These are phyloP conservation scores for Iris pallida DNA, from an alignment of 116 monocot genomes.

Conservation along the genomic window DNA sequence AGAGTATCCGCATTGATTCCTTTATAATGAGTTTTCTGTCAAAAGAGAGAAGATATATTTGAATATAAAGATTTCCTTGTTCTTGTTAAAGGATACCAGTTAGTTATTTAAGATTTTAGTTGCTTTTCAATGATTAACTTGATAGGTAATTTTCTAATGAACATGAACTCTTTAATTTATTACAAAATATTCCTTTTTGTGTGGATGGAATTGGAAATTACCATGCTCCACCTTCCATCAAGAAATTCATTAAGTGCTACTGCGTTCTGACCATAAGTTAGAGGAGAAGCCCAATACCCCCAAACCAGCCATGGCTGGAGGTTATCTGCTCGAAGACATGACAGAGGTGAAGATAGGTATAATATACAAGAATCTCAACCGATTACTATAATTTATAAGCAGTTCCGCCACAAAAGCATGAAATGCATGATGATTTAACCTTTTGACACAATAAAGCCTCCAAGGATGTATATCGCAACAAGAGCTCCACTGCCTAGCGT, in stretches of 20 bases:
- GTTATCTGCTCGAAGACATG: conserved; percentile 27
- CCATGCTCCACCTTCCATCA: conserved; percentile 67
- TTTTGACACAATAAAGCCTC: conserved; percentile 75
- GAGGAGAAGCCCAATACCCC: conserved; percentile 70
- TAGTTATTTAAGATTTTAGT: no score
- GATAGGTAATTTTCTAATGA: no score
- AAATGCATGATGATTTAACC: conserved; percentile 27
- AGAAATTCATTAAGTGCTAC: conserved; percentile 77
- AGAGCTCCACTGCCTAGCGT: conserved; percentile 37
- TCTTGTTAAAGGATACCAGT: no score
- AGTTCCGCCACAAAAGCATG: no score
- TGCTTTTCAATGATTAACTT: no score
- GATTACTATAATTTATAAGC: no score
- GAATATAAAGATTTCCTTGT: no score
- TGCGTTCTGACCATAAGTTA: conserved; percentile 75
- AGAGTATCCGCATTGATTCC: conserved; percentile 9
- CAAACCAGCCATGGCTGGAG: conserved; percentile 61
- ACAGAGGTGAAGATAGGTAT: background rate
- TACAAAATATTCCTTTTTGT: no score
- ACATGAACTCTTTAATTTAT: no score
- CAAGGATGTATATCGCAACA: conserved; percentile 44
- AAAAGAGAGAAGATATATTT: background rate
- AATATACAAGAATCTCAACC: background rate
- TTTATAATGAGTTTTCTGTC: conserved; percentile 6
- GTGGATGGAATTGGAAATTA: conserved; percentile 17